phyloP scores from a whole-genome alignment of 1,284 basidiomycete genomes.

The Malassezia arunalokei region DNA sequence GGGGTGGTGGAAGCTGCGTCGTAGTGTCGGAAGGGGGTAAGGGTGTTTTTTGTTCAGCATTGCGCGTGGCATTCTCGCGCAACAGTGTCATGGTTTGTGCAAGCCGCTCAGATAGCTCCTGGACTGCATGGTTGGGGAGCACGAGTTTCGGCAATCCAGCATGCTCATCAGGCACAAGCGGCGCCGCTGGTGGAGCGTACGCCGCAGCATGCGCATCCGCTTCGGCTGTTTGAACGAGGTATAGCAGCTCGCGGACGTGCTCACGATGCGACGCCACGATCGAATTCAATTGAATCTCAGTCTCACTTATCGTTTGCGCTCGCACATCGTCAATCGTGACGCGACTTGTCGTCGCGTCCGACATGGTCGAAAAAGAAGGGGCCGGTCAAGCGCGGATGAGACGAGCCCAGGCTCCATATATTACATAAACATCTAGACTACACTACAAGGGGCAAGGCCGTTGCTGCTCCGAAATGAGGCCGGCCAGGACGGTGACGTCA shows the following conservation, averaged over 20 bases:
- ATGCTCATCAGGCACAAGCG: neutral
- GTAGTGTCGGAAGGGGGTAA: no score
- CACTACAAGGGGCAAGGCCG: neutral
- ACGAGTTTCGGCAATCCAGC: neutral
- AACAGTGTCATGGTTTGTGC: neutral
- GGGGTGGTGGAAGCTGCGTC: no score
- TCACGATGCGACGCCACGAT: neutral
- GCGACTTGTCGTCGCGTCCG: slow-evolving; percentile 2
- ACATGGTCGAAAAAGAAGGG: neutral
- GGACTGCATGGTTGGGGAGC: neutral
- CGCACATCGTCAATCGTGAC: slow-evolving; percentile 11
- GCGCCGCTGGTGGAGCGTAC: neutral
- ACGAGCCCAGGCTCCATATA: no score
- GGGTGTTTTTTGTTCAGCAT: no score
- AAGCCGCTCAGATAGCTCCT: neutral
- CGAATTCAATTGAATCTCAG: neutral
- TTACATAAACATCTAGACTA: no score
- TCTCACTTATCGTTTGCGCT: neutral
- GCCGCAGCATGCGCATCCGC: neutral
- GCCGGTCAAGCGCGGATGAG: no score
- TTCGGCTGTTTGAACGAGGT: slow-evolving; percentile 3
- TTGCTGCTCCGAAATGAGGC: slow-evolving; percentile 35
- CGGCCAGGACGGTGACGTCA: slow-evolving; percentile 48
- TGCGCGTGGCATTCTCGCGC: neutral
- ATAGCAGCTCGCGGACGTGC: neutral